Conservation (phyloP, 345 rosid species). For the Aquilaria sinensis region DNA sequence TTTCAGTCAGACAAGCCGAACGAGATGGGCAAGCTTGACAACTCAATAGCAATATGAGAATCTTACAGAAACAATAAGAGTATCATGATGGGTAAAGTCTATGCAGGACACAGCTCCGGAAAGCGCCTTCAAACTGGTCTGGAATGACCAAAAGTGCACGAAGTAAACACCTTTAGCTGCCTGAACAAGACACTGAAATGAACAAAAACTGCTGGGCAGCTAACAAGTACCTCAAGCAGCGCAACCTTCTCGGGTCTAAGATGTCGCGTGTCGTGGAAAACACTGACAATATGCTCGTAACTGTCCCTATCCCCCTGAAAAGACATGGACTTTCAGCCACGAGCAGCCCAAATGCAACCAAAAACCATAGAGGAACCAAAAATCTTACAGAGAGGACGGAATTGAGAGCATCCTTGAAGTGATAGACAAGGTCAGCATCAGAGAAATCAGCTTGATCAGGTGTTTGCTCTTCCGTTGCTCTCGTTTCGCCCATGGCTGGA, state of each 20-base stretch:
- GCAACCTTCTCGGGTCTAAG: conserved; percentile 55
- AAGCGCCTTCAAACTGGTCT: conserved; percentile 65
- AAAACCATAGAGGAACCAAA: not conserved
- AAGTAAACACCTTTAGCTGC: not conserved
- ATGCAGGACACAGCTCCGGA: conserved; percentile 66
- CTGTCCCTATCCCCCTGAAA: conserved; percentile 47
- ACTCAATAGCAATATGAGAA: not conserved
- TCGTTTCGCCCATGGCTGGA: too few species aligned
- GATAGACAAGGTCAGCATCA: conserved; percentile 41
- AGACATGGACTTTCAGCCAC: not conserved
- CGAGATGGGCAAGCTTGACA: conserved; percentile 6
- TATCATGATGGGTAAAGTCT: conserved; percentile 43
- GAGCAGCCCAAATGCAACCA: not conserved
- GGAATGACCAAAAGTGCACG: conserved; percentile 13
- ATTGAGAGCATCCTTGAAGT: conserved; percentile 46
- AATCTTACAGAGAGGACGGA: conserved; percentile 31
- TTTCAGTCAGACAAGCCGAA: not conserved
- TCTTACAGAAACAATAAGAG: conserved; percentile 68
- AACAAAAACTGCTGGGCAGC: not conserved
- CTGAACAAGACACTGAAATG: not conserved
- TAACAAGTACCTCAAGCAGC: conserved; percentile 52
- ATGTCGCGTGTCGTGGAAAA: conserved; percentile 37
- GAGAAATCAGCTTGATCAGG: conserved; percentile 23
- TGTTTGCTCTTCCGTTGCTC: conserved; percentile 23
- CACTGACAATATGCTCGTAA: conserved; percentile 61